Evolutionary conservation across 805 yeast species (phyloP).

Genomic region (Brettanomyces anomalus): DNA sequence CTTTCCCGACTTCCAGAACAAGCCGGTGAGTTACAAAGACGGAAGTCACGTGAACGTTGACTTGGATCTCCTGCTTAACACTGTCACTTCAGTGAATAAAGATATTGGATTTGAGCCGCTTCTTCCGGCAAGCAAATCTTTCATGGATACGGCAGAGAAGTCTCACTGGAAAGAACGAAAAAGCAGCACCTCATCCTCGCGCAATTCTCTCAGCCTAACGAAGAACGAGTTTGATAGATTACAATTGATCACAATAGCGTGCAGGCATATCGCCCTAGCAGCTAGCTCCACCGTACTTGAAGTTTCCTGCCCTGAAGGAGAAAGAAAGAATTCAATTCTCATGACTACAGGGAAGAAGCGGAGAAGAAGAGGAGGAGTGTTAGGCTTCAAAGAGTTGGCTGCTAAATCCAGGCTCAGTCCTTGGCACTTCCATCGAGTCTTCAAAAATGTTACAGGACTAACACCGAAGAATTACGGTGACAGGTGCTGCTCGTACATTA

Average conservation of each 20-base stretch:
- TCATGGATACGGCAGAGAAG: conserved; percentile 16
- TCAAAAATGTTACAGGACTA: conserved; percentile 75
- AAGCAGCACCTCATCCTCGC: too few species aligned
- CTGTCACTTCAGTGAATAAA: conserved; percentile 48
- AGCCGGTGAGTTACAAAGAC: conserved; percentile 4
- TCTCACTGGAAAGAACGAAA: too few species aligned
- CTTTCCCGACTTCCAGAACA: conserved; percentile 31
- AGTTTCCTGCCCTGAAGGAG: background rate
- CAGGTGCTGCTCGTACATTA: conserved; percentile 58
- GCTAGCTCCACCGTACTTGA: conserved; percentile 31
- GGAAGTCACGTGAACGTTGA: conserved; percentile 33
- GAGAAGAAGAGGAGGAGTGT: conserved; percentile 67
- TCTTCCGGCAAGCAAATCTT: conserved; percentile 36
- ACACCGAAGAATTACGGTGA: conserved; percentile 89
- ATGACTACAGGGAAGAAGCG: conserved; percentile 27
- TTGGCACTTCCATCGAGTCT: conserved; percentile 91
- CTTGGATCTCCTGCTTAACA: conserved; percentile 32
- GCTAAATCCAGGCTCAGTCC: conserved; percentile 75
- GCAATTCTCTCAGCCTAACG: conserved; percentile 24
- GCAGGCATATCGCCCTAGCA: conserved; percentile 75
- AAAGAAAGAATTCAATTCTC: conserved; percentile 4
- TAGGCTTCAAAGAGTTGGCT: conserved; percentile 82
- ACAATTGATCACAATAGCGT: conserved; percentile 65
- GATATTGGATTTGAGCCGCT: conserved; percentile 52
- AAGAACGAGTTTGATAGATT: conserved; percentile 63